Percentiles rank a stretch among this genome's conserved stretches.
These are phyloP conservation scores for Teunomyces aglyptinius DNA, from an alignment of 805 yeast genomes.

Conservation along the genomic window DNA sequence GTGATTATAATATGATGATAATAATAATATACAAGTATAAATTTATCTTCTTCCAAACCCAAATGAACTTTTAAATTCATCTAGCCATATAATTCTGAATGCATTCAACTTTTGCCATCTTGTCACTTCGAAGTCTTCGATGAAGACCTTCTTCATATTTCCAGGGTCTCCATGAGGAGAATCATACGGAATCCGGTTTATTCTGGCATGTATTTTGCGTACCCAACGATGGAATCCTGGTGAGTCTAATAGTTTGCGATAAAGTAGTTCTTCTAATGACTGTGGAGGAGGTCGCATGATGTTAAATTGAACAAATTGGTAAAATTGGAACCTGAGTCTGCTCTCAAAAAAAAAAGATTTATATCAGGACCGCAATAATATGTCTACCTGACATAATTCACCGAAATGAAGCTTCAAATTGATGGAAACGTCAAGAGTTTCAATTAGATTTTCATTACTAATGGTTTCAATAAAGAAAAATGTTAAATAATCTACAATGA, in stretches of 20 bases:
- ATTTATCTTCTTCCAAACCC: conserved; percentile 39
- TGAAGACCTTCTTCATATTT: conserved; percentile 17
- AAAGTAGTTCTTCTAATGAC: conserved; percentile 48
- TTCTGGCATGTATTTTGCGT: conserved; percentile 55
- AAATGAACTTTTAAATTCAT: conserved; percentile 57
- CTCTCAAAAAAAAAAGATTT: background rate
- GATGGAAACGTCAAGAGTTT: no score
- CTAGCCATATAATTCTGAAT: conserved; percentile 53
- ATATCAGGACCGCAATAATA: background rate
- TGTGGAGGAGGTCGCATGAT: conserved; percentile 14
- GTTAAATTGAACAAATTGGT: background rate
- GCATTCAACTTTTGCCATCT: conserved; percentile 58
- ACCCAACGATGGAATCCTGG: conserved; percentile 64
- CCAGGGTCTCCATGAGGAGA: conserved; percentile 14
- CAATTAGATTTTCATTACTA: no score
- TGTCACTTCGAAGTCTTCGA: conserved; percentile 47
- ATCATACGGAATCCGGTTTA: conserved; percentile 58
- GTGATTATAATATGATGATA: conserved; percentile 3
- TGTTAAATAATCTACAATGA: no score
- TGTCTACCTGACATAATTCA: background rate
- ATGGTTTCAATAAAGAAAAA: no score
- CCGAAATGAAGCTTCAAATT: no score
- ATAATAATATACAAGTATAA: background rate
- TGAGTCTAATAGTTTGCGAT: conserved; percentile 50
- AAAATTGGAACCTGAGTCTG: background rate